Evolutionary conservation across 2,329 filamentous ascomycete species (phyloP).

Genomic region (Geosmithia putterillii): DNA sequence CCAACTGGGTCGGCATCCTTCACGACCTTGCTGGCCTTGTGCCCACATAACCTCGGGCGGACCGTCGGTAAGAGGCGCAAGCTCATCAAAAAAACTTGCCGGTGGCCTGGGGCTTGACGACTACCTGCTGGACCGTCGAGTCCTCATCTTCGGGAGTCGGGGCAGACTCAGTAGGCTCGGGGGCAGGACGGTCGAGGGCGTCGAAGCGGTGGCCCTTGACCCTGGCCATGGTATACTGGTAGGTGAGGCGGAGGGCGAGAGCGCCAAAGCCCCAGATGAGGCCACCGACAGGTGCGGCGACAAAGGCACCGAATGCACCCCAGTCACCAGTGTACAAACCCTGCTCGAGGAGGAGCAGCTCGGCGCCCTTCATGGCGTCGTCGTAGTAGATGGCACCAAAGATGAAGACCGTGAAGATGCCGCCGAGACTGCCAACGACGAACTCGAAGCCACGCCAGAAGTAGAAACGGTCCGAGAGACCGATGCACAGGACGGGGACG

Average conservation of each 20-base stretch:
- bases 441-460: constrained; percentile 76
- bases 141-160: constrained; percentile 9
- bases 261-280: constrained; percentile 59
- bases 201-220: constrained; percentile 49
- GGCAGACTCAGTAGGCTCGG: constrained; percentile 4
- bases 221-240: constrained; percentile 46
- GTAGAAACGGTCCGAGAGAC: constrained; percentile 56
- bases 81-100: constrained; percentile 46
- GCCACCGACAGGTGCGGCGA: constrained; percentile 66
- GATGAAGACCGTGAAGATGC: constrained; percentile 68
- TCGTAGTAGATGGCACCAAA: constrained; percentile 73
- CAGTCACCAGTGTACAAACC: constrained; percentile 69
- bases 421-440: constrained; percentile 64
- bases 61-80: too few relatives aligned
- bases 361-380: constrained; percentile 46
- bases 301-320: constrained; percentile 73
- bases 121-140: constrained; percentile 13
- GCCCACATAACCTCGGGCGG: too few relatives aligned
- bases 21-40: too few relatives aligned
- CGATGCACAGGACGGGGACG: constrained; percentile 65
- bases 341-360: constrained; percentile 58
- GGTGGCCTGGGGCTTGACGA: constrained; percentile 19
- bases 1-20: too few relatives aligned
- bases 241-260: constrained; percentile 43
- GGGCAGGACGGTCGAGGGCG: constrained; percentile 46